Conservation (phyloP, 2,329 filamentous ascomycete species). For the Neonectria hederae region DNA sequence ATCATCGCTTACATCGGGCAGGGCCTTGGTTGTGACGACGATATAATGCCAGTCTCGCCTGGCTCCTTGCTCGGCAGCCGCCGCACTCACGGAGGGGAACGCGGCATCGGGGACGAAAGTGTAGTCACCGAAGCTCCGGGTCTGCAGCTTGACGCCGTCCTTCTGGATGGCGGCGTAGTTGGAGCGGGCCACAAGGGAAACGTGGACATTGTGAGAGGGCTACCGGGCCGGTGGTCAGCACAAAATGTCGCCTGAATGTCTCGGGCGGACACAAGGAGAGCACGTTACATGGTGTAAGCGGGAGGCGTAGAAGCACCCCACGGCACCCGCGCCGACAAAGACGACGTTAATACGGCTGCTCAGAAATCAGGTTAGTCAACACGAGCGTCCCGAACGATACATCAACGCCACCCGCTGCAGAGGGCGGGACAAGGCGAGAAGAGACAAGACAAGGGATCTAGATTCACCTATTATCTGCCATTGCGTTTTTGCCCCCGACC, state of each 20-base stretch:
- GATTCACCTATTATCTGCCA: not conserved
- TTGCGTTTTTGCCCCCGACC: not conserved
- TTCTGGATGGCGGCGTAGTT: conserved; percentile 73
- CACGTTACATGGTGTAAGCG: conserved; percentile 66
- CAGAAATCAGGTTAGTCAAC: conserved; percentile 21
- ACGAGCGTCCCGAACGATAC: conserved; percentile 10
- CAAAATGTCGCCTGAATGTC: conserved; percentile 8
- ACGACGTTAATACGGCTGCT: conserved; percentile 61
- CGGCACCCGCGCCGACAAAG: conserved; percentile 75
- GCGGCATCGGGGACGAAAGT: conserved; percentile 68
- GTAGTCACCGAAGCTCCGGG: conserved; percentile 74
- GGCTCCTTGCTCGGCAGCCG: conserved; percentile 46
- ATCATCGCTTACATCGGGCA: conserved; percentile 71
- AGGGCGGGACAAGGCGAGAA: not conserved
- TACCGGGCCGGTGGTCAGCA: conserved; percentile 38
- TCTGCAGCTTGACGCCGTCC: conserved; percentile 71
- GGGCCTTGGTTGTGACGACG: conserved; percentile 75
- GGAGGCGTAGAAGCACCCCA: conserved; percentile 78
- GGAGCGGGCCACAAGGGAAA: conserved; percentile 77
- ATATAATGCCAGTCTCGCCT: conserved; percentile 64
- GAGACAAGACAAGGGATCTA: not conserved
- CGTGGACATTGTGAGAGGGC: conserved; percentile 62
- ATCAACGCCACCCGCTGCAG: not conserved
- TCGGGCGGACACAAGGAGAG: conserved; percentile 9
- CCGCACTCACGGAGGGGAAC: conserved; percentile 70